These are phyloP conservation scores for Themeda triandra DNA, from an alignment of 176 grass and related monocot genomes.

Conservation along the genomic window DNA sequence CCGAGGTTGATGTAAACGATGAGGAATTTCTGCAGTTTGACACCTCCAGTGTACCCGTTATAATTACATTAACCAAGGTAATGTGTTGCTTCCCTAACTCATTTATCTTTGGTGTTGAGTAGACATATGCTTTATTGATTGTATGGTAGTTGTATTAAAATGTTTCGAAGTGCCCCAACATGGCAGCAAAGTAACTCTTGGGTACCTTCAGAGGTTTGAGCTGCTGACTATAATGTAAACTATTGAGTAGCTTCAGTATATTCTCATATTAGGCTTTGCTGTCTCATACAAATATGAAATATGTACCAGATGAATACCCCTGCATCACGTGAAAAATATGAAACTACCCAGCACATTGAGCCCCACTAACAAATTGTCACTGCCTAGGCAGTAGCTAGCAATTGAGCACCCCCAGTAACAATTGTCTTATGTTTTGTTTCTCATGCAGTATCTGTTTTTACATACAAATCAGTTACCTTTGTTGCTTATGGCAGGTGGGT, in stretches of 20 bases:
- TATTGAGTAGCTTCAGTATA: too few species aligned
- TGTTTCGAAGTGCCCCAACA: too few species aligned
- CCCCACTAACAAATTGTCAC: neutral
- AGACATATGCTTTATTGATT: neutral
- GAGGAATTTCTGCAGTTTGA: slow-evolving; percentile 95
- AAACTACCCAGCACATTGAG: neutral
- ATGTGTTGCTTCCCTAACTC: neutral
- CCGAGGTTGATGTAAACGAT: slow-evolving; percentile 76
- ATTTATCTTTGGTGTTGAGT: neutral
- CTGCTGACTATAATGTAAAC: too few species aligned
- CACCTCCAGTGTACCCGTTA: slow-evolving; percentile 79
- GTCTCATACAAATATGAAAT: neutral
- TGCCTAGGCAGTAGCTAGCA: neutral
- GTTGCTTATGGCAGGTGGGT: slow-evolving; percentile 36
- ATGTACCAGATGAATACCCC: neutral
- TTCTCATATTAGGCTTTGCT: too few species aligned
- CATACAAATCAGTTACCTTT: neutral
- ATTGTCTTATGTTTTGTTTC: too few species aligned
- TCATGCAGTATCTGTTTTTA: too few species aligned
- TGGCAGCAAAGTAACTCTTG: too few species aligned
- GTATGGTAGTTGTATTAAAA: neutral
- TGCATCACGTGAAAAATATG: too few species aligned
- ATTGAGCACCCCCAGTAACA: neutral
- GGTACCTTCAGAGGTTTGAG: too few species aligned
- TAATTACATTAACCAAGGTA: slow-evolving; percentile 91